Evolutionary conservation across 306 rosid genomes (phyloP).

Genomic region (Prosopis cineraria): DNA sequence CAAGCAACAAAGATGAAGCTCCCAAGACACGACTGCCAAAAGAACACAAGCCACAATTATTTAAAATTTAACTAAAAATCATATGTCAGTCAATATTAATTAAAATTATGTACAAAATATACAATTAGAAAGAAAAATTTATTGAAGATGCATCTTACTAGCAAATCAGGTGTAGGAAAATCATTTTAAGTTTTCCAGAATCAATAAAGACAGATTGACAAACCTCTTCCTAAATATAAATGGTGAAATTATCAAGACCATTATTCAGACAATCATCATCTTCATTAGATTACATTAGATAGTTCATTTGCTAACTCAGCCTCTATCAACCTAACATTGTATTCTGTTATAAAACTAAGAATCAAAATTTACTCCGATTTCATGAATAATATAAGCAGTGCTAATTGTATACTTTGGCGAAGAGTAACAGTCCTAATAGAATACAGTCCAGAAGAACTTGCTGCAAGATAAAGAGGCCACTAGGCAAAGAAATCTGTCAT

Average conservation of each 20-base stretch:
- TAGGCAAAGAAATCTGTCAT: not conserved
- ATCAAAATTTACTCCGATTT: not conserved
- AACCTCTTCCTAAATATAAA: not conserved
- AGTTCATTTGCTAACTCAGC: constrained; percentile 20
- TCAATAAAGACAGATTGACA: not conserved
- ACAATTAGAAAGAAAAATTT: constrained; percentile 16
- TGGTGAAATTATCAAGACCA: not conserved
- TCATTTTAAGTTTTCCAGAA: not conserved
- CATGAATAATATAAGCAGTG: constrained; percentile 10
- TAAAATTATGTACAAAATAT: constrained; percentile 21
- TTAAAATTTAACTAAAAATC: constrained; percentile 3
- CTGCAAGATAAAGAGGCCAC: not conserved
- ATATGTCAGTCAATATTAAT: constrained; percentile 3
- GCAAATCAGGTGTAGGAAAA: constrained; percentile 22
- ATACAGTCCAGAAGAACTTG: not conserved
- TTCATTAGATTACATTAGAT: constrained; percentile 15
- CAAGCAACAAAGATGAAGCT: constrained; percentile 86
- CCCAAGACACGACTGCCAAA: constrained; percentile 77
- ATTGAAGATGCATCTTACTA: constrained; percentile 1
- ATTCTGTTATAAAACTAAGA: constrained; percentile 23
- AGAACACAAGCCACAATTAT: constrained; percentile 25
- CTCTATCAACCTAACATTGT: not conserved
- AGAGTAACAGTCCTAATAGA: not conserved
- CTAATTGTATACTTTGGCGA: not conserved
- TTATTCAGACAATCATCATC: not conserved